phyloP scores from a whole-genome alignment of 495 filamentous ascomycete species.

The Viridothelium virens region DNA sequence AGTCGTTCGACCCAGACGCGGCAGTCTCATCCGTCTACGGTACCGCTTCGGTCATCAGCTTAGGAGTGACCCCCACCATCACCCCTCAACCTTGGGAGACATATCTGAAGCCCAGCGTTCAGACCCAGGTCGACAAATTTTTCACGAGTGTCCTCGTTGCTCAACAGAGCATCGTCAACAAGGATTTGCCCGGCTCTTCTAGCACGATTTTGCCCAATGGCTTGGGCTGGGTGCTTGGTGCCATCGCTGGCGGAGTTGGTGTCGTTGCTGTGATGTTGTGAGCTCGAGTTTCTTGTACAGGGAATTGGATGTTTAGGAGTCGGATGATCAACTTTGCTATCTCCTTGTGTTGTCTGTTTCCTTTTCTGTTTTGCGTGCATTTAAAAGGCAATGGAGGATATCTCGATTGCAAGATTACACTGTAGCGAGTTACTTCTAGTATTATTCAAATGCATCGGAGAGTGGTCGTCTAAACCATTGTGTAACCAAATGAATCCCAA shows the following conservation, averaged over 20 bases:
- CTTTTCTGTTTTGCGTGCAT: neutral
- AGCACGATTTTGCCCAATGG: neutral
- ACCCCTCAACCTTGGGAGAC: neutral
- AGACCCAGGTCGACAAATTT: neutral
- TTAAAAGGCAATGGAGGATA: no score
- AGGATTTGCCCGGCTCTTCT: neutral
- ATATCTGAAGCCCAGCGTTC: neutral
- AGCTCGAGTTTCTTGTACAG: neutral
- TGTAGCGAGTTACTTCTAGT: no score
- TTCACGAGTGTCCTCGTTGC: neutral
- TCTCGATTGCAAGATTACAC: no score
- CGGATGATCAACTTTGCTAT: neutral
- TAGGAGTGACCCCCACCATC: neutral
- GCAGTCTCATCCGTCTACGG: neutral
- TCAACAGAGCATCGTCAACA: neutral
- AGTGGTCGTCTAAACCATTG: no score
- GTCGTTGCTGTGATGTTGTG: neutral
- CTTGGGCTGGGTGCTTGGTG: neutral
- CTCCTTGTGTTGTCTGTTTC: neutral
- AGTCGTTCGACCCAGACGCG: neutral
- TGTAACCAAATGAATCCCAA: no score
- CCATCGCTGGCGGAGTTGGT: neutral
- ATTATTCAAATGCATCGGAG: no score
- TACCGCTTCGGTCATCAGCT: neutral
- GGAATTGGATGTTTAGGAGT: neutral